Evolutionary conservation across 768 basidiomycete genomes (phyloP).

Genomic region (Lyophyllum semitale): DNA sequence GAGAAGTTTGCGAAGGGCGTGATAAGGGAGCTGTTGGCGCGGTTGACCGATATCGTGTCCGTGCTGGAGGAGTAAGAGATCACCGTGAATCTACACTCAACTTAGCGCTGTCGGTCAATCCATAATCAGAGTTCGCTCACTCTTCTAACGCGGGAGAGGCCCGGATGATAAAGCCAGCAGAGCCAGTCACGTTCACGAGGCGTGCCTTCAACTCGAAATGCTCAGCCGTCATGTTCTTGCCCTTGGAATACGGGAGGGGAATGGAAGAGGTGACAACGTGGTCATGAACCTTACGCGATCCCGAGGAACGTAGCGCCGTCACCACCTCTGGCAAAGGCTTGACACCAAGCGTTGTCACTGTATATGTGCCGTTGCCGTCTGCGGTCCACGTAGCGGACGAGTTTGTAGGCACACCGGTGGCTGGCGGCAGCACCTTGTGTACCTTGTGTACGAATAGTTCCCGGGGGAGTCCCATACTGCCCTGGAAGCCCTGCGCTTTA

Average conservation of each 20-base stretch:
- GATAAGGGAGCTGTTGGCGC: not conserved
- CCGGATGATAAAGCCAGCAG: not conserved
- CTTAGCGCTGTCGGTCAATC: not conserved
- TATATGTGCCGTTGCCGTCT: not conserved
- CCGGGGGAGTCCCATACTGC: not conserved
- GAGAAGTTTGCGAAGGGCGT: not conserved
- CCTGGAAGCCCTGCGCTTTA: conserved; percentile 2
- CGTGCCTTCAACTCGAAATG: not conserved
- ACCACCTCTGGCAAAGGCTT: not conserved
- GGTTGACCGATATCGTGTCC: not conserved
- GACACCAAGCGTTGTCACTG: not conserved
- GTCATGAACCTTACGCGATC: not conserved
- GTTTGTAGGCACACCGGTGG: not conserved
- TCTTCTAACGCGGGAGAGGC: not conserved
- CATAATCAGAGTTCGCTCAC: not conserved
- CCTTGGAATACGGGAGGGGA: not conserved
- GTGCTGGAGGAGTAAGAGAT: not conserved
- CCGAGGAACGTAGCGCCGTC: not conserved
- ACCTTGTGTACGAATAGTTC: not conserved
- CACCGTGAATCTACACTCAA: not conserved
- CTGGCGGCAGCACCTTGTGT: not conserved
- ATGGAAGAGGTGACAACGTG: not conserved
- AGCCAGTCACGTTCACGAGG: conserved; percentile 1
- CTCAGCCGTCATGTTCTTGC: not conserved
- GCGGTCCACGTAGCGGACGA: not conserved